Evolutionary conservation across 768 basidiomycete genomes (phyloP).

Genomic region (Trametes sanguinea): DNA sequence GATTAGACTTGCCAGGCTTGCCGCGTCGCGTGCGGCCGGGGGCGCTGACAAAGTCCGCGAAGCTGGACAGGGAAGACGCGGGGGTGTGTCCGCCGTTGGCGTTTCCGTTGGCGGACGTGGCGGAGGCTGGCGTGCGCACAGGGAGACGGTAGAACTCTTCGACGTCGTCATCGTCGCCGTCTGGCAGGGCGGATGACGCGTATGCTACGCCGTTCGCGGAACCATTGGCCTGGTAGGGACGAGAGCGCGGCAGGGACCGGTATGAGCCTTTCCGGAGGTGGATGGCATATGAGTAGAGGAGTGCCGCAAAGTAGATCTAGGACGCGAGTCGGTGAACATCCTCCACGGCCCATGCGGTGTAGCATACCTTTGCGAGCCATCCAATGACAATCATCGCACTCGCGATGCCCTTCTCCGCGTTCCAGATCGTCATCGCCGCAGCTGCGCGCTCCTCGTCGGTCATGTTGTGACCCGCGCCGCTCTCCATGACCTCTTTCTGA

Average conservation of each 20-base stretch:
- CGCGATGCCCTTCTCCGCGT: slow-evolving; percentile 84
- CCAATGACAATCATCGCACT: slow-evolving; percentile 74
- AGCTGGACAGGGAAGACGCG: slow-evolving; percentile 48
- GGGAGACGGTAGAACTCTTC: slow-evolving; percentile 73
- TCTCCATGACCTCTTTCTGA: slow-evolving; percentile 81
- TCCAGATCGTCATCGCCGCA: slow-evolving; percentile 86
- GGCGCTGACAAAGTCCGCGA: slow-evolving; percentile 65
- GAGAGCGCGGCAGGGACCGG: slow-evolving; percentile 65
- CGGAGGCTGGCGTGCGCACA: slow-evolving; percentile 38
- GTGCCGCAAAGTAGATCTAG: slow-evolving; percentile 87
- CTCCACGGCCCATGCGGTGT: too few species aligned
- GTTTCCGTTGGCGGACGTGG: slow-evolving; percentile 8
- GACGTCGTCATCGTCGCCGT: slow-evolving; percentile 58
- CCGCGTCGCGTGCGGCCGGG: slow-evolving; percentile 37
- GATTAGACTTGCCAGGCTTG: slow-evolving; percentile 27
- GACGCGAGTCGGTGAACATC: neutral
- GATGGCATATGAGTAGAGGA: slow-evolving; percentile 90
- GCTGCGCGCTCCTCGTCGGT: slow-evolving; percentile 63
- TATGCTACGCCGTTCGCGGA: slow-evolving; percentile 17
- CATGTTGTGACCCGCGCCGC: slow-evolving; percentile 51
- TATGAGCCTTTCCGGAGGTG: slow-evolving; percentile 93
- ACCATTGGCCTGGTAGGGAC: slow-evolving; percentile 21
- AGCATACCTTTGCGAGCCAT: slow-evolving; percentile 84
- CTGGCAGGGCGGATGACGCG: slow-evolving; percentile 31
- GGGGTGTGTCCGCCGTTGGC: slow-evolving; percentile 17